Percentiles rank a stretch among this genome's conserved stretches.
These are phyloP conservation scores for Acanthamoeba culbertsoni DNA, from an alignment of 208 protist genomes.

Conservation along the genomic window DNA sequence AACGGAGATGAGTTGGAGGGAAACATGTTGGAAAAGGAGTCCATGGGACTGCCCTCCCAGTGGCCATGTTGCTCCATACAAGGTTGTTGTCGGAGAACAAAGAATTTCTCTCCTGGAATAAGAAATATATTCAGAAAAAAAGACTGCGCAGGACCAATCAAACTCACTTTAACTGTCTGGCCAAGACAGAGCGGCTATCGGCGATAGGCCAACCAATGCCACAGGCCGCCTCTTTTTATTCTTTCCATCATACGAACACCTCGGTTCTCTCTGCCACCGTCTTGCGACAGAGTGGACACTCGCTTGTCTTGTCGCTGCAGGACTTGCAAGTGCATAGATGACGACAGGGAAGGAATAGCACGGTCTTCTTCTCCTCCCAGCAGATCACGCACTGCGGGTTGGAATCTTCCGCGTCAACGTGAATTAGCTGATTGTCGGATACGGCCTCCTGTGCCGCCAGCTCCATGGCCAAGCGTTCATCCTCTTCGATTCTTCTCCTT, in stretches of 20 bases:
- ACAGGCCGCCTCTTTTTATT: no score
- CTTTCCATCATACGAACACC: constrained; percentile 37
- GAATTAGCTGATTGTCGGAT: neutral
- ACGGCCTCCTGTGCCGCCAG: neutral
- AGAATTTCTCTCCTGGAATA: no score
- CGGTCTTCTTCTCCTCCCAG: constrained; percentile 33
- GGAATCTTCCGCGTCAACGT: neutral
- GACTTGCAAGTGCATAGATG: constrained; percentile 38
- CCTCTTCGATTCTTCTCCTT: neutral
- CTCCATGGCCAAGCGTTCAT: neutral
- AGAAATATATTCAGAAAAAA: no score
- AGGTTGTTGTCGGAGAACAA: no score
- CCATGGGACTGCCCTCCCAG: no score
- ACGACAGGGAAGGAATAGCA: constrained; percentile 5
- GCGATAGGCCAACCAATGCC: no score
- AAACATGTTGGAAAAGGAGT: no score
- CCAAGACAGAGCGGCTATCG: no score
- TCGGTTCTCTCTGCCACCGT: neutral
- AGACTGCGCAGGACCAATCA: no score
- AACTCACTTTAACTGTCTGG: no score
- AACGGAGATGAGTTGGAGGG: no score
- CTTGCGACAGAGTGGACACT: constrained; percentile 22
- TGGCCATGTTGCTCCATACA: no score
- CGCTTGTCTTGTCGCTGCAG: neutral
- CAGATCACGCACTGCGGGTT: neutral